These are phyloP conservation scores for Verticillium albo-atrum DNA, from an alignment of 2,329 filamentous ascomycete genomes.

Conservation along the genomic window DNA sequence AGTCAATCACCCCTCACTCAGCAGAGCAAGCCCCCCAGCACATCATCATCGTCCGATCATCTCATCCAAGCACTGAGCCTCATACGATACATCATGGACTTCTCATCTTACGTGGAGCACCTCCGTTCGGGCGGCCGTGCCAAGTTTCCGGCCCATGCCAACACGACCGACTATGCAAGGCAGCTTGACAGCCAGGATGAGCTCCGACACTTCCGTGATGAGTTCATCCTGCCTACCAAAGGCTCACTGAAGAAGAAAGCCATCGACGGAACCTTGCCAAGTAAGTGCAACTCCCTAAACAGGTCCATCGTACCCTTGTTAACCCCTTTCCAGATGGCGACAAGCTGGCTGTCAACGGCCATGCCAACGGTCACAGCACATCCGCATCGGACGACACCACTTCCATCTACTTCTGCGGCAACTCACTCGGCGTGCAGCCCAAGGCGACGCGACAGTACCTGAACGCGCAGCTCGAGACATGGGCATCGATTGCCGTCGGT, in stretches of 20 bases:
- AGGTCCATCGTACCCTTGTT: neutral
- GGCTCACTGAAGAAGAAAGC: conserved; percentile 63
- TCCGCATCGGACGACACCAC: conserved; percentile 34
- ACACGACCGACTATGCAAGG: conserved; percentile 42
- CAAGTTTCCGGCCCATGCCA: conserved; percentile 43
- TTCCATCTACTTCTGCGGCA: conserved; percentile 72
- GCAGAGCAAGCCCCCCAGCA: neutral
- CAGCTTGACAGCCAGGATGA: conserved; percentile 56
- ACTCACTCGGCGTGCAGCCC: conserved; percentile 74
- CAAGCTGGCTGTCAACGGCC: conserved; percentile 10
- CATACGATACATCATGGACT: conserved; percentile 24
- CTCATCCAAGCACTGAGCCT: neutral
- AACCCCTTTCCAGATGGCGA: neutral
- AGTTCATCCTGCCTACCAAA: conserved; percentile 76
- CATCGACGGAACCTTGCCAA: conserved; percentile 39
- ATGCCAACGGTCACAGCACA: conserved; percentile 8
- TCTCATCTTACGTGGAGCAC: conserved; percentile 29
- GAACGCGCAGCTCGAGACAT: conserved; percentile 71
- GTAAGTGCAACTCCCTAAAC: conserved; percentile 20
- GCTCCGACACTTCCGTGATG: conserved; percentile 56
- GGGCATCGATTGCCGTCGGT: conserved; percentile 78
- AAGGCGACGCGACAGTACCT: conserved; percentile 61
- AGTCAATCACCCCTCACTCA: conserved; percentile 1
- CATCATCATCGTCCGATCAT: neutral
- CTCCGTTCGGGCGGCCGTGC: conserved; percentile 35